Evolutionary conservation across 148 eudicot genomes (phyloP).

Genomic region (Rhododendron henanense): DNA sequence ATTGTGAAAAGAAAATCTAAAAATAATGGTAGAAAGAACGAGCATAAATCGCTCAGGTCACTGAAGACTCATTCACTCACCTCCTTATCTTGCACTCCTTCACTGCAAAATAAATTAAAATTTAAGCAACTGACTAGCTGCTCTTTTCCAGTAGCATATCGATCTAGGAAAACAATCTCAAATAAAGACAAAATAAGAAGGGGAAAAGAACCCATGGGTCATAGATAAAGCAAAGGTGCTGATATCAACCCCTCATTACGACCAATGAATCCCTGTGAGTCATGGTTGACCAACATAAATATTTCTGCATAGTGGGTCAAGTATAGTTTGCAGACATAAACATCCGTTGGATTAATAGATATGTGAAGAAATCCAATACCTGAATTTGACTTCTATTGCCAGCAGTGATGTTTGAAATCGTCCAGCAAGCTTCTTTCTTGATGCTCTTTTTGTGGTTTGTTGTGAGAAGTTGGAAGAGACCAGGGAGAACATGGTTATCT

Average conservation of each 20-base stretch:
- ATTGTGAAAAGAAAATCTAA: background rate
- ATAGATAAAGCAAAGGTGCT: background rate
- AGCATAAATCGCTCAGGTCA: background rate
- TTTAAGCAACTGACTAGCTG: background rate
- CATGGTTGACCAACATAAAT: background rate
- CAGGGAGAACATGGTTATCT: conserved; percentile 68
- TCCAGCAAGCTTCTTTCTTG: conserved; percentile 90
- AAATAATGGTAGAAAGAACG: background rate
- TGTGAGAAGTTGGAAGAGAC: conserved; percentile 56
- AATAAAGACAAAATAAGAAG: background rate
- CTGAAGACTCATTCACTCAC: background rate
- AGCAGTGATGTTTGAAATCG: conserved; percentile 79
- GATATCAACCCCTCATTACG: background rate
- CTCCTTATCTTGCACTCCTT: background rate
- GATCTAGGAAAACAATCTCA: background rate
- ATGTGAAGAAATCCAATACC: conserved; percentile 31
- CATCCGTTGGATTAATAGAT: background rate
- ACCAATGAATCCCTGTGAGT: background rate
- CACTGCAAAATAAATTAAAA: background rate
- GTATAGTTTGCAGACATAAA: background rate
- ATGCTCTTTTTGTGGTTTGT: conserved; percentile 71
- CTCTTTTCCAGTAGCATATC: background rate
- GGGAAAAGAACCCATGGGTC: background rate
- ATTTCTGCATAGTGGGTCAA: background rate
- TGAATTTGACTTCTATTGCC: conserved; percentile 75